Conservation (phyloP, 768 basidiomycete genomes). For the Antrodiella citrinella region DNA sequence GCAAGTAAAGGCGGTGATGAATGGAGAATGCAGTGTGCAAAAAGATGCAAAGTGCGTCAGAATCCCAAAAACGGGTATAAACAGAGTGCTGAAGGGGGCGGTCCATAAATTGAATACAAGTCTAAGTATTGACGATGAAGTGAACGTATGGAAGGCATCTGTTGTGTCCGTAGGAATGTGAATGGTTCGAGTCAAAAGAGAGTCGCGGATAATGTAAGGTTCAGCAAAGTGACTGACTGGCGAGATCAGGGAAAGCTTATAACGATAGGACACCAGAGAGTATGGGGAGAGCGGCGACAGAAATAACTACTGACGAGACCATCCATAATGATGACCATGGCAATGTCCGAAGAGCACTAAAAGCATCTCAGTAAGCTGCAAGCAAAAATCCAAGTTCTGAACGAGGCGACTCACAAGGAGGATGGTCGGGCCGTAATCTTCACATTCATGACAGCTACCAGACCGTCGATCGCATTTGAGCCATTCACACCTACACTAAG, state of each 20-base stretch:
- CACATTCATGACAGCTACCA: constrained; percentile 73
- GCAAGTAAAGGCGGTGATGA: background rate
- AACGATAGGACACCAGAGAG: background rate
- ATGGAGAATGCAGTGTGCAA: background rate
- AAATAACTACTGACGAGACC: background rate
- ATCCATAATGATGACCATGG: background rate
- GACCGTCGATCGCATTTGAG: constrained; percentile 70
- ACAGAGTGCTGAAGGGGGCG: background rate
- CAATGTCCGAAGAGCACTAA: background rate
- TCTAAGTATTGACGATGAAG: too few relatives aligned
- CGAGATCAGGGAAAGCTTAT: background rate
- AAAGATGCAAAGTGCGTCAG: background rate
- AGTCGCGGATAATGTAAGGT: background rate
- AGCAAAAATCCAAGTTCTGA: too few relatives aligned
- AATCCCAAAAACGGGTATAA: background rate
- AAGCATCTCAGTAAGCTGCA: too few relatives aligned
- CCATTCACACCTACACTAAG: constrained; percentile 39
- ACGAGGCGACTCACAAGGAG: constrained; percentile 19
- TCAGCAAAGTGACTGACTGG: too few relatives aligned
- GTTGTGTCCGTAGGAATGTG: background rate
- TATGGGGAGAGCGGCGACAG: background rate
- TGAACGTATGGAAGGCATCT: background rate
- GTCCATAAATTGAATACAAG: background rate
- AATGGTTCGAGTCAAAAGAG: background rate
- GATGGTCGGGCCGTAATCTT: constrained; percentile 41